phyloP scores from a whole-genome alignment of 345 rosid species.

The Litchi chinensis region DNA sequence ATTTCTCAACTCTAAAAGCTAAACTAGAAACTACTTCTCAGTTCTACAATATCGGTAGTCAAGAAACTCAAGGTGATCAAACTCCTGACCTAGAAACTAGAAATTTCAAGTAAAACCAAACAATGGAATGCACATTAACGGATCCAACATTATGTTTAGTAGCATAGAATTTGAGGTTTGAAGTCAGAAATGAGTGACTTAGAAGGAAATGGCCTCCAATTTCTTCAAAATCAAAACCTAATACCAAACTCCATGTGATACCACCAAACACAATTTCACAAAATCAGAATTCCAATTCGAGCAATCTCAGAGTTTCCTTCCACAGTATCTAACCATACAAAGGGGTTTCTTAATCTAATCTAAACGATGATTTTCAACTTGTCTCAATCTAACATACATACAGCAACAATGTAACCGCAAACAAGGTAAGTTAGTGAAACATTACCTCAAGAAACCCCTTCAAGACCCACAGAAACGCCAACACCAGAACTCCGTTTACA shows the following conservation, averaged over 20 bases:
- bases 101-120: background rate
- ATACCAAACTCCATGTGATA: background rate
- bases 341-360: background rate
- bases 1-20: background rate
- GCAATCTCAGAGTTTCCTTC: background rate
- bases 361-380: background rate
- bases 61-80: background rate
- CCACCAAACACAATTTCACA: background rate
- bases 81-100: background rate
- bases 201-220: background rate
- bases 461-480: slow-evolving; percentile 84
- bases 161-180: background rate
- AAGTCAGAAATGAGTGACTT: background rate
- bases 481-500: slow-evolving; percentile 77
- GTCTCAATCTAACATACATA: background rate
- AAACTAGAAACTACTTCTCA: background rate
- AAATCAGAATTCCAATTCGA: background rate
- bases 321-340: background rate
- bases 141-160: background rate
- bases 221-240: background rate
- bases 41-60: background rate
- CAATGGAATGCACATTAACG: background rate
- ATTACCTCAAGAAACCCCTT: slow-evolving; percentile 94
- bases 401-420: background rate
- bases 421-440: background rate